phyloP scores from a whole-genome alignment of 441 rosid genomes.

The Eutrema salsugineum region DNA sequence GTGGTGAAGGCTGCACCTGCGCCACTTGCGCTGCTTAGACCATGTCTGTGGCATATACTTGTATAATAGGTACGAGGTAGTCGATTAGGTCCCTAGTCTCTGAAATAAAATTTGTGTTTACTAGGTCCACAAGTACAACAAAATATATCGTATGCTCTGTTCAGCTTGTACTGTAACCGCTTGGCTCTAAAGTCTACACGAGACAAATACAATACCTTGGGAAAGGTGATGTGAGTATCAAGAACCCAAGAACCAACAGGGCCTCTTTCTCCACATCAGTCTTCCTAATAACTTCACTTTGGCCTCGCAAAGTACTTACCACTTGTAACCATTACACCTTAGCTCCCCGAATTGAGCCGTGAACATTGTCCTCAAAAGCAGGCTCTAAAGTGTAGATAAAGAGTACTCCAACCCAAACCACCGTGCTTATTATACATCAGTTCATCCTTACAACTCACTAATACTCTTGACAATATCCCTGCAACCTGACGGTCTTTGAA shows the following conservation, averaged over 20 bases:
- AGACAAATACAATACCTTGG: not conserved
- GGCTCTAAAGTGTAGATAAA: not conserved
- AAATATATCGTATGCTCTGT: not conserved
- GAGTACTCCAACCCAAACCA: not conserved
- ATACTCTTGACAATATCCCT: too few species aligned
- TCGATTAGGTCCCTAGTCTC: not conserved
- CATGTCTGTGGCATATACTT: not conserved
- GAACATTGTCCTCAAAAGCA: too few species aligned
- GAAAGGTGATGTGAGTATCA: not conserved
- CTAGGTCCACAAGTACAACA: not conserved
- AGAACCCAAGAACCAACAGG: not conserved
- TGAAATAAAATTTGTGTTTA: conserved; percentile 15
- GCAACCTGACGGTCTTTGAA: not conserved
- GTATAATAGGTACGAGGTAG: conserved; percentile 16
- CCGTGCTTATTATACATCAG: not conserved
- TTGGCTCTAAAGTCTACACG: not conserved
- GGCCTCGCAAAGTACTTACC: not conserved
- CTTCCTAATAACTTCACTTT: not conserved
- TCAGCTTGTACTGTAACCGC: not conserved
- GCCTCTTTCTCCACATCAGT: not conserved
- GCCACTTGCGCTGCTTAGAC: conserved; percentile 37
- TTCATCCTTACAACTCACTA: not conserved
- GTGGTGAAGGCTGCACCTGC: conserved; percentile 52
- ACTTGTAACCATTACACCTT: not conserved
- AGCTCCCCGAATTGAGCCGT: too few species aligned